Conservation (phyloP, 163 green algal species). For the Chlorella variabilis region DNA sequence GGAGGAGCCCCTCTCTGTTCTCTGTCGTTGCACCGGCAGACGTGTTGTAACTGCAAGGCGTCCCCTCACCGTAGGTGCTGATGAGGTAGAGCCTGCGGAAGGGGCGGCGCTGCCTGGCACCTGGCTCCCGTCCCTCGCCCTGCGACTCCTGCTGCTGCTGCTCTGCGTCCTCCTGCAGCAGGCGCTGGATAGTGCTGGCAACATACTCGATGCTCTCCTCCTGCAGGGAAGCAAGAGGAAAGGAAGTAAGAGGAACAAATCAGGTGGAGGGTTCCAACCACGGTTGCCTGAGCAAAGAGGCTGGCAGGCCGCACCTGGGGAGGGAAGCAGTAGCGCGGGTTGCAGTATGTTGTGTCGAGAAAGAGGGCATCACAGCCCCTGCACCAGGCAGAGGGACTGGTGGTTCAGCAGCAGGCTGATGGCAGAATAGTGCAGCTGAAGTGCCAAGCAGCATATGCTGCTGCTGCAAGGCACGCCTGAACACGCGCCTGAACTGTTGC, state of each 20-base stretch:
- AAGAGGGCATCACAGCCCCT: conserved; percentile 53
- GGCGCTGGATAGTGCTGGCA: conserved; percentile 51
- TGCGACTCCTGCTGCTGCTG: conserved; percentile 25
- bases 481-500: conserved; percentile 40
- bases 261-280: too few species aligned
- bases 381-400: neutral
- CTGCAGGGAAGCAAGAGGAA: conserved; percentile 43
- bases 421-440: too few species aligned
- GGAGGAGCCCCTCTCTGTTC: too few species aligned
- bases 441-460: too few species aligned
- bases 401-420: neutral
- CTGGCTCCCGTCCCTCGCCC: neutral
- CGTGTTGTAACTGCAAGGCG: too few species aligned
- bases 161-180: conserved; percentile 51
- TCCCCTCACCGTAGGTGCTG: conserved; percentile 40
- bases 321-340: conserved; percentile 63
- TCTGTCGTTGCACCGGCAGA: too few species aligned
- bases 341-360: conserved; percentile 77
- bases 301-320: conserved; percentile 42
- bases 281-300: too few species aligned
- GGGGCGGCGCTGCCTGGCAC: neutral
- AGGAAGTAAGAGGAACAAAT: neutral
- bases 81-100: conserved; percentile 66
- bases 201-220: conserved; percentile 77
- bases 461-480: too few species aligned